Evolutionary conservation across 2,329 filamentous ascomycete species (phyloP), one percentile per base, ranked within the genome.

Genomic region (Colletotrichum brevisporum): DNA sequence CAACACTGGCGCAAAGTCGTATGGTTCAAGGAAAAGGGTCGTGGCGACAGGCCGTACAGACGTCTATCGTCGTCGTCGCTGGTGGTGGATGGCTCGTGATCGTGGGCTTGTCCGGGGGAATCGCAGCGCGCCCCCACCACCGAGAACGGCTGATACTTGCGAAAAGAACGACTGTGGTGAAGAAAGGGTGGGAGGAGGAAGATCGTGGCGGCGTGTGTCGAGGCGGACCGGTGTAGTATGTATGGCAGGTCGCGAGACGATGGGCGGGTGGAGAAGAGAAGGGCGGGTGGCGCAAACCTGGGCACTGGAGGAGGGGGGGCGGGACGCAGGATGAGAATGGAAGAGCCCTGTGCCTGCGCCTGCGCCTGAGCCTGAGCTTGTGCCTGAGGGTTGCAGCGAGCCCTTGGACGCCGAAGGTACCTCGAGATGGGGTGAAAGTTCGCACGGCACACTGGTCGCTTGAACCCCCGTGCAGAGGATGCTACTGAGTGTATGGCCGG

Each of bases 141-240:
- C 67, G 67, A 68, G 57, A 57, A 70, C 67, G 67, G 63, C 54
- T 68, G 58, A 68, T 70, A 51, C 31, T 65, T 63, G 66, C 66
- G 69, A 69, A 71, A 71, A 43, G 69, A 71, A 70, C 61, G 69
- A 66, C 69, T 67, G 66, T 60, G 67, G 61, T 56, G 54, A 69
- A 36, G 62, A 43, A 31, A 67, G 59, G 60, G 62, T 65, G 60
- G 66, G 65, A 64, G 66, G 48, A 55, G 53, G 62, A 63, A 70
- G 67, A 66, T 54, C 61, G 61, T 52, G 31, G 47, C 64, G 53
- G 67, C n/a, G 43, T 70, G 60, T 62, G 62, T 62, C 56, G 66
- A 70, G 69, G 69, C 69, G 69, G 69, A 48, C 62, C 69, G 67
- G 69, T 70, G 67, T 69, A 47, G 67, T 71, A 71, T 69, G 69